phyloP scores from a whole-genome alignment of 306 rosid genomes.

The Quercus mongolica region DNA sequence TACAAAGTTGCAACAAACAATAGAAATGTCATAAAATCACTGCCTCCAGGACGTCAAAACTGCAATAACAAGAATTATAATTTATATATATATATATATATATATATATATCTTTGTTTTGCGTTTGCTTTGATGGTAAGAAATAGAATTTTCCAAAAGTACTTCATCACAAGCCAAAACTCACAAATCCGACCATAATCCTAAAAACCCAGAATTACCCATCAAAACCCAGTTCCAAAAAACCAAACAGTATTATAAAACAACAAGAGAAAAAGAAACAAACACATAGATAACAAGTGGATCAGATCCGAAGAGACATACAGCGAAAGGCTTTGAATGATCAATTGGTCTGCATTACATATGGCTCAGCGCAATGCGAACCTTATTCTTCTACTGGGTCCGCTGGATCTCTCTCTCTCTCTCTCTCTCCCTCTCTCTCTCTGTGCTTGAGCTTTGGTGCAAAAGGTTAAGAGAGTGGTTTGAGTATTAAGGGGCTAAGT shows the following conservation, averaged over 20 bases:
- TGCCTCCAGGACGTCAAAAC: neutral
- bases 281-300: neutral
- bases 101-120: neutral
- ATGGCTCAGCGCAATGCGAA: constrained; percentile 25
- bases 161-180: neutral
- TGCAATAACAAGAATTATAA: neutral
- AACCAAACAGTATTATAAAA: neutral
- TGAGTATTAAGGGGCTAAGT: constrained; percentile 28
- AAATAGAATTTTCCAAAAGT: neutral
- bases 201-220: constrained; percentile 12
- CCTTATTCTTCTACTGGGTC: constrained; percentile 26
- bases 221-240: constrained; percentile 8
- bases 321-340: constrained; percentile 2
- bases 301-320: constrained; percentile 38
- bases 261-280: constrained; percentile 1
- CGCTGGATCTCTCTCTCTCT: constrained; percentile 44
- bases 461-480: constrained; percentile 13
- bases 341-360: neutral
- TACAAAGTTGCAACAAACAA: neutral
- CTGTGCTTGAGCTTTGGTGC: constrained; percentile 31
- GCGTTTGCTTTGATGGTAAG: constrained; percentile 12
- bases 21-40: neutral
- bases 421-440: constrained; percentile 34
- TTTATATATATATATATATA: too few species aligned
- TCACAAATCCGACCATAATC: neutral